Evolutionary conservation across 2,329 filamentous ascomycete genomes (phyloP), one percentile per base, ranked within the genome.

Genomic region (Hirsutella thompsonii): DNA sequence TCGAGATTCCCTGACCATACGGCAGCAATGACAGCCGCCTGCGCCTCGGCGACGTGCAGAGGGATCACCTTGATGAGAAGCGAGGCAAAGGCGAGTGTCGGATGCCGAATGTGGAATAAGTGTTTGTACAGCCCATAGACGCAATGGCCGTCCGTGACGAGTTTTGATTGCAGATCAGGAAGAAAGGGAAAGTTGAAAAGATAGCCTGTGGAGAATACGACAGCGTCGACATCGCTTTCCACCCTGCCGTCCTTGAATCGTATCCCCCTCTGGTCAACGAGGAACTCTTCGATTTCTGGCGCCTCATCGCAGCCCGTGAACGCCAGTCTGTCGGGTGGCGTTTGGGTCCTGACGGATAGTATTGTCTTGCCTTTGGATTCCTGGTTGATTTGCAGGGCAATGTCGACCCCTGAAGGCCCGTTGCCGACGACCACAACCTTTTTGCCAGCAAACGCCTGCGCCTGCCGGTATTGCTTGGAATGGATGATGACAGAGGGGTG

Each of bases 151-250:
- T 78, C 73, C 0, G 74, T 79, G 42, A 89, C 69, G 2, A 87
- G 55, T 0, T 74, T 66, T 9, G 56, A 60, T 13, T 62, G 52
- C 4, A 74, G 48, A 2, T 61, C 55, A 11, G 57, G 55, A 4
- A 81, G 56, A 53, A 94, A 95, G 0, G 88, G 87, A 43, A 83
- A 83, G 5, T 81, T 79, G 61, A 85, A 94, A 42, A 94, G 74
- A 53, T 93, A 96, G 0, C 90, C 90, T 0, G 90, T 95, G 57
- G 85, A 89, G 59, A 90, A 95, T 21, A 96, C 57, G 5, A 95
- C 64, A 1, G 76, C 73, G 52, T 95, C 89, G 42, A 96, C 61
- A 28, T 79, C 65, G 3, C 63, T 62, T 53, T 87, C 83, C 9
- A 81, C 54, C 0, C 67, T 67, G 2, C 81, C 82, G 51, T 86